Conservation (phyloP, 768 basidiomycete species). For the Leccinum variicolor region DNA sequence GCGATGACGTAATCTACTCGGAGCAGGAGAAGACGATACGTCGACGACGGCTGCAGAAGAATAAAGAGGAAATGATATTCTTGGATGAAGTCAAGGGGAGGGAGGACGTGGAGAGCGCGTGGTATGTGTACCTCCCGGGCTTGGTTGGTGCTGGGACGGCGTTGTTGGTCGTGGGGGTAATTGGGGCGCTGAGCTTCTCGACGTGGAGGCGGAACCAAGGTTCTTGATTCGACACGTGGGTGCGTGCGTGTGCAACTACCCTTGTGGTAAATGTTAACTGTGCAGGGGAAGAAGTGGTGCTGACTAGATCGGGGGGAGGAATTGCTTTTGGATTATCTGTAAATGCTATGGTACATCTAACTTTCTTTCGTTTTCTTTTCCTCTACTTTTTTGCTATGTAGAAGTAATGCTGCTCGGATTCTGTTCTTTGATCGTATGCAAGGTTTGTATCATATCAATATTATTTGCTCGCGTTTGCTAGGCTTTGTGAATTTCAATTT, state of each 20-base stretch:
- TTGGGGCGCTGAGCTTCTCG: constrained; percentile 76
- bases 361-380: neutral
- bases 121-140: constrained; percentile 79
- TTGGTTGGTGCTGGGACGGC: constrained; percentile 85
- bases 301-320: neutral
- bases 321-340: constrained; percentile 4
- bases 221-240: constrained; percentile 34
- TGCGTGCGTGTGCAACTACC: neutral
- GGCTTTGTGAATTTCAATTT: neutral
- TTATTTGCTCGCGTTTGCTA: neutral
- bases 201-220: constrained; percentile 64
- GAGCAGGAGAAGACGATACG: constrained; percentile 33
- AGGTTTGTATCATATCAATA: neutral
- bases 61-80: constrained; percentile 54
- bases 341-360: constrained; percentile 15
- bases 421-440: neutral
- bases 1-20: constrained; percentile 27
- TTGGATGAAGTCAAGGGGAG: constrained; percentile 42
- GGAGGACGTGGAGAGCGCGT: constrained; percentile 65
- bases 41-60: constrained; percentile 41
- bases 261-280: neutral
- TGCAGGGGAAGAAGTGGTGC: neutral
- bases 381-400: constrained; percentile 11
- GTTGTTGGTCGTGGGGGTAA: constrained; percentile 70
- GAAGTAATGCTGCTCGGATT: constrained; percentile 3